Evolutionary conservation across 2,329 filamentous ascomycete species (phyloP).

Genomic region (Trematosphaeria pertusa): DNA sequence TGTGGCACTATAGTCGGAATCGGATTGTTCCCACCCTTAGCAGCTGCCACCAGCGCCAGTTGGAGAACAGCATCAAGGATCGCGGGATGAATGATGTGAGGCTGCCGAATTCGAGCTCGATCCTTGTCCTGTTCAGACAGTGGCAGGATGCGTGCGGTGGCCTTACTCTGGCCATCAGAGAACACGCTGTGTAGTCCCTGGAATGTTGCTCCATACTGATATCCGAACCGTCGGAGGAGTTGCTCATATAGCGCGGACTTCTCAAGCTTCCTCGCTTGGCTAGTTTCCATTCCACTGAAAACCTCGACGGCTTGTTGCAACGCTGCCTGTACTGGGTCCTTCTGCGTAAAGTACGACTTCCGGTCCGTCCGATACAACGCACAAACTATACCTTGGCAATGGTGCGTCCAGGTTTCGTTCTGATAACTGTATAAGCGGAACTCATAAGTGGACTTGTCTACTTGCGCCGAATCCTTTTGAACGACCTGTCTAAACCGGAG

Average conservation of each 20-base stretch:
- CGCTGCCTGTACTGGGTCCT: background rate
- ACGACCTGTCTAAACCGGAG: background rate
- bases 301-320: too few relatives aligned
- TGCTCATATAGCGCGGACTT: background rate
- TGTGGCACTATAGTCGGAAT: slow-evolving; percentile 2
- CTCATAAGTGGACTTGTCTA: background rate
- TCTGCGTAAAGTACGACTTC: background rate
- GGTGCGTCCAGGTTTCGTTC: slow-evolving; percentile 20
- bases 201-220: slow-evolving; percentile 5
- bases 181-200: background rate
- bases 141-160: background rate
- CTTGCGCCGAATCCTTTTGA: background rate
- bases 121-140: background rate
- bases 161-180: background rate
- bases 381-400: slow-evolving; percentile 15
- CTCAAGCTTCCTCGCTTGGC: background rate
- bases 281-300: too few relatives aligned
- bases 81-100: slow-evolving; percentile 4
- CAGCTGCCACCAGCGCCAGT: slow-evolving; percentile 1
- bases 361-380: background rate
- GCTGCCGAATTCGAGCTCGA: background rate
- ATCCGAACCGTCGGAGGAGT: background rate
- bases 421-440: background rate
- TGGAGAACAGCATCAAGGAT: slow-evolving; percentile 8
- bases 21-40: background rate